Conservation (phyloP, 1,284 basidiomycete genomes). For the Irpex lacteus region DNA sequence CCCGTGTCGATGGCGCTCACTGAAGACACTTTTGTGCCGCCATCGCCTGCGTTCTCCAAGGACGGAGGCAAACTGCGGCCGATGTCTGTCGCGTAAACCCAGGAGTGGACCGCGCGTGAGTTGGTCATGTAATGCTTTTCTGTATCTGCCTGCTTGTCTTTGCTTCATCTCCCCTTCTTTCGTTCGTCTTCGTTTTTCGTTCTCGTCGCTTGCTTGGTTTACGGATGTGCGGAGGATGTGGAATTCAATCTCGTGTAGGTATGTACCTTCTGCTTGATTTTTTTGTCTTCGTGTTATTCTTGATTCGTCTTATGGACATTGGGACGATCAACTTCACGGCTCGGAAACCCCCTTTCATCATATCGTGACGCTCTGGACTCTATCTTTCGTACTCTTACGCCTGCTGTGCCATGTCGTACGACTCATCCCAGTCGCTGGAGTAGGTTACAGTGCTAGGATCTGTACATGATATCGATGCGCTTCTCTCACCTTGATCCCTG, state of each 20-base stretch:
- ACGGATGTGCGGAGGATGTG: background rate
- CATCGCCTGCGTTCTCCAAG: conserved; percentile 55
- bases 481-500: background rate
- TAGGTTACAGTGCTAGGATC: background rate
- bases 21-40: conserved; percentile 69
- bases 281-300: background rate
- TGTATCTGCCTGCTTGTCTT: background rate
- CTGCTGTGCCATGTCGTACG: background rate
- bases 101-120: background rate
- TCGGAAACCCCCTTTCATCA: background rate
- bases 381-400: background rate
- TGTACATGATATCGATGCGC: background rate
- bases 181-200: background rate
- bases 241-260: background rate
- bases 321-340: background rate
- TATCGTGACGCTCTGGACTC: background rate
- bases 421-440: background rate
- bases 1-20: conserved; percentile 75
- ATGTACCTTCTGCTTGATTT: background rate
- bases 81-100: conserved; percentile 42
- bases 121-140: background rate
- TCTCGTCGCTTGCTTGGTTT: background rate
- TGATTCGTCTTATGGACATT: background rate
- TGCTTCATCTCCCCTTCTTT: background rate
- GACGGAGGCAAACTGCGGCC: conserved; percentile 45